Conservation (phyloP, 2,329 filamentous ascomycete genomes). For the Penicillium sp. region DNA sequence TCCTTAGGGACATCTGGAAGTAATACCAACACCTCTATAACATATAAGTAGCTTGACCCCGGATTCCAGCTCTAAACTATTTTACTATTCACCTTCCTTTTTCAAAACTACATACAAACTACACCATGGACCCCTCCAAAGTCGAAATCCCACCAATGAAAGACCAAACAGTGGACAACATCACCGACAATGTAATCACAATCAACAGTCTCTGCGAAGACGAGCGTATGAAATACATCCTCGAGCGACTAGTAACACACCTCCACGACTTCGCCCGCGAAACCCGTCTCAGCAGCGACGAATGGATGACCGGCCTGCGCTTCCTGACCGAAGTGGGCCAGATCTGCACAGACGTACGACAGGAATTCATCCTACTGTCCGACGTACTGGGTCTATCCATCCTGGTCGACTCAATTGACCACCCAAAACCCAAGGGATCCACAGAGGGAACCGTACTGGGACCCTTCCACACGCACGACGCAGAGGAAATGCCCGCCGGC, state of each 20-base stretch:
- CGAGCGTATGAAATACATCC: constrained; percentile 65
- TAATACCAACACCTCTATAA: background rate
- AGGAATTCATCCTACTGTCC: constrained; percentile 80
- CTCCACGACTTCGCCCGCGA: constrained; percentile 80
- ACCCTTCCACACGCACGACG: constrained; percentile 80
- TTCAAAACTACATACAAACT: background rate
- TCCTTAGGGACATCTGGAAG: background rate
- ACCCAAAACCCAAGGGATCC: constrained; percentile 67
- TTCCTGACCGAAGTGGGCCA: constrained; percentile 72
- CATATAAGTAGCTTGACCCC: background rate
- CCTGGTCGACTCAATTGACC: constrained; percentile 77
- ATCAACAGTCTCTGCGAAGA: constrained; percentile 71
- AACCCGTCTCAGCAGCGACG: constrained; percentile 69
- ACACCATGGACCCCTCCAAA: constrained; percentile 43
- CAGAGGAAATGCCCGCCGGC: constrained; percentile 55
- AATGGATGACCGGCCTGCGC: constrained; percentile 72
- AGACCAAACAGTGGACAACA: constrained; percentile 75
- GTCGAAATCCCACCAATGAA: constrained; percentile 52
- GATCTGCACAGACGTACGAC: constrained; percentile 69
- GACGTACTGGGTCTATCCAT: constrained; percentile 76
- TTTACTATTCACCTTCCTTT: background rate
- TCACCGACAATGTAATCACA: constrained; percentile 69
- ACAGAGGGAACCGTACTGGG: constrained; percentile 80
- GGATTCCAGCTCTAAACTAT: background rate
- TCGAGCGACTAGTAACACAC: constrained; percentile 71